Base-by-base conservation (phyloP, 345 rosid genomes). In the Lepidium sativum region DNA sequence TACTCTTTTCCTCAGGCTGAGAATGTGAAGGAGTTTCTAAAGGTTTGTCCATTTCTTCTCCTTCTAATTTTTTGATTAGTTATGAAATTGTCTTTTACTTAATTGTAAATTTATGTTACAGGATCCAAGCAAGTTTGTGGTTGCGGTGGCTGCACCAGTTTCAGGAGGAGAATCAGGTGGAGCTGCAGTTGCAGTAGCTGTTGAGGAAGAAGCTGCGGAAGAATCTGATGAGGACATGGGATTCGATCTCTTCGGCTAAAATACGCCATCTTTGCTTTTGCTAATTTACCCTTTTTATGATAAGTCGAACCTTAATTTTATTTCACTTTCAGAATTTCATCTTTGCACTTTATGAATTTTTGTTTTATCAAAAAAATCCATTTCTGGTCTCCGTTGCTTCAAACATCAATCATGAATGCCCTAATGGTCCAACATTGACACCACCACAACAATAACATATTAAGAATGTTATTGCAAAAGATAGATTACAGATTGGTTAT, bases 181-280 rank as follows among this genome's bases (percentile, higher is more conserved):
- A 35, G 67, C 82, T 29, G 59, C 80, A 1, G 84, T 69, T 8
- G 81, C 78, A 12, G 79, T 73, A 27, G 72, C 79, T 74, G 92
- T 85, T 48, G 95, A 80, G 77, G 84, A 88, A 5, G 95, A 86
- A 47, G 86, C 92, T 2, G 86, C 78, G 0, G 95, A 92, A 39
- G 96, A 86, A 80, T 86, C 95, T n/a, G 98, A 92, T 32, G 96
- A 74, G 1, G 95, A 92, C 72, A 80, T 89, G 96, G 98, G 98
- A 33, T 82, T 92, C 72, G 69, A 89, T 71, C 79, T 89, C 29
- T 85, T 89, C 39, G 95, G 86, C 54, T 88, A 81, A 72, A 39
- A 21, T 6, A 41, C 3, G 9, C 20, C 3, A 12, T 8, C 55
- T 9, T 47, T 4, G 9, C 39, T 34, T 8, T 62, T 13, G 27